These are phyloP conservation scores for Paratinospora sagittata DNA, from an alignment of 164 flowering plant species.

Conservation along the genomic window DNA sequence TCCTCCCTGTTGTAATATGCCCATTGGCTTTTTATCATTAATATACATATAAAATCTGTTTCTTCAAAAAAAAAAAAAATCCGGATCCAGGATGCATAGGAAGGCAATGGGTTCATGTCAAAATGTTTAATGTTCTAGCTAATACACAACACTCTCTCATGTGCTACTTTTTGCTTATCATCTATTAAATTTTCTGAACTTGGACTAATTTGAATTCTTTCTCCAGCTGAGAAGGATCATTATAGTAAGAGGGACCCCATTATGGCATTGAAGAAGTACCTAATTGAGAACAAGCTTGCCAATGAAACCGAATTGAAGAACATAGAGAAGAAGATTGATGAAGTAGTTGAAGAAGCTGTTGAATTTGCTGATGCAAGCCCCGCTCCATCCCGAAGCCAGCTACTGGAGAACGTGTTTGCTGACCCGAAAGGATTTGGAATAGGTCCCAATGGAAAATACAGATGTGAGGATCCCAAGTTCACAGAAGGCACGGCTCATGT, in stretches of 20 bases:
- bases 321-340: constrained; percentile 81
- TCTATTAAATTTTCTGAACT: background rate
- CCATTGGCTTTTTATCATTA: too few species aligned
- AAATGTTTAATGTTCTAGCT: background rate
- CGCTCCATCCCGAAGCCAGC: constrained; percentile 65
- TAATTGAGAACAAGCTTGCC: constrained; percentile 63
- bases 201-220: constrained; percentile 5
- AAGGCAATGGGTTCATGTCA: background rate
- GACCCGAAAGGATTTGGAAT: constrained; percentile 96
- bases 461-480: constrained; percentile 93
- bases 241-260: constrained; percentile 88
- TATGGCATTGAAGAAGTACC: constrained; percentile 72
- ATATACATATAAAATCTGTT: too few species aligned
- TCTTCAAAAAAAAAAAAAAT: too few species aligned
- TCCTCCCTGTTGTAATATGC: too few species aligned
- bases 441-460: constrained; percentile 83
- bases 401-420: constrained; percentile 86
- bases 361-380: constrained; percentile 92
- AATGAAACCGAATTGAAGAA: constrained; percentile 73
- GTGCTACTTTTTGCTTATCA: background rate
- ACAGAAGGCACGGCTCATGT: constrained; percentile 94
- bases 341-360: constrained; percentile 80
- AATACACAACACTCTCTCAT: background rate
- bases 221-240: constrained; percentile 84
- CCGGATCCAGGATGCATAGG: too few species aligned